These are phyloP conservation scores for Candida jianshihensis DNA, from an alignment of 805 yeast genomes.

Conservation along the genomic window DNA sequence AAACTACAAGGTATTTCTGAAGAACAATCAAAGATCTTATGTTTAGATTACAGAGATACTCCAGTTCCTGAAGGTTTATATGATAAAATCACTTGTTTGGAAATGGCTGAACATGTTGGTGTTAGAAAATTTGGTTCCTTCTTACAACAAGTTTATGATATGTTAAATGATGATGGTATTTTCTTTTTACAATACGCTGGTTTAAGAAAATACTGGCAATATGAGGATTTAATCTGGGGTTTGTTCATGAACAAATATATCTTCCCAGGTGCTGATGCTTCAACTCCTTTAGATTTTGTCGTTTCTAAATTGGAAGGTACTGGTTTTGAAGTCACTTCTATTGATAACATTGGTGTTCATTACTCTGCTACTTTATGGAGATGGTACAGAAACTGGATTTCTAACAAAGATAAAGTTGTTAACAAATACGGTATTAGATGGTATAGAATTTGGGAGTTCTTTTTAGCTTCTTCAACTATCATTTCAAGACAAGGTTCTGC, in stretches of 20 bases:
- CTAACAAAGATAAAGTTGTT: conserved; percentile 68
- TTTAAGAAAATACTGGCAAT: conserved; percentile 87
- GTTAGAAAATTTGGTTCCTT: conserved; percentile 74
- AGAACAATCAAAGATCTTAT: conserved; percentile 69
- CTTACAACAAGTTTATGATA: conserved; percentile 72
- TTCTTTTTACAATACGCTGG: conserved; percentile 89
- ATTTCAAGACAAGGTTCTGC: conserved; percentile 92
- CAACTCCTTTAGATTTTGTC: conserved; percentile 86
- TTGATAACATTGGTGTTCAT: conserved; percentile 89
- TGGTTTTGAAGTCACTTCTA: conserved; percentile 77
- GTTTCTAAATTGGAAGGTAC: conserved; percentile 68
- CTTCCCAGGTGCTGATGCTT: conserved; percentile 97
- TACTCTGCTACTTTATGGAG: conserved; percentile 87
- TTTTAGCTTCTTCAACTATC: conserved; percentile 75
- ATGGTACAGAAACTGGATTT: conserved; percentile 94
- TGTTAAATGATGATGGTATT: conserved; percentile 87
- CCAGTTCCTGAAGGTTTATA: conserved; percentile 66
- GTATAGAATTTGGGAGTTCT: conserved; percentile 92
- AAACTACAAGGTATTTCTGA: conserved; percentile 58
- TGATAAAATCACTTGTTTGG: conserved; percentile 84
- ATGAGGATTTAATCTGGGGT: conserved; percentile 92
- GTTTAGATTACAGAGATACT: conserved; percentile 86
- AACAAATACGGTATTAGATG: conserved; percentile 82
- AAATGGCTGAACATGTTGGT: conserved; percentile 97
- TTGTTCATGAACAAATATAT: conserved; percentile 92